Conservation (phyloP, 257 asterid species). For the Solanum etuberosum region DNA sequence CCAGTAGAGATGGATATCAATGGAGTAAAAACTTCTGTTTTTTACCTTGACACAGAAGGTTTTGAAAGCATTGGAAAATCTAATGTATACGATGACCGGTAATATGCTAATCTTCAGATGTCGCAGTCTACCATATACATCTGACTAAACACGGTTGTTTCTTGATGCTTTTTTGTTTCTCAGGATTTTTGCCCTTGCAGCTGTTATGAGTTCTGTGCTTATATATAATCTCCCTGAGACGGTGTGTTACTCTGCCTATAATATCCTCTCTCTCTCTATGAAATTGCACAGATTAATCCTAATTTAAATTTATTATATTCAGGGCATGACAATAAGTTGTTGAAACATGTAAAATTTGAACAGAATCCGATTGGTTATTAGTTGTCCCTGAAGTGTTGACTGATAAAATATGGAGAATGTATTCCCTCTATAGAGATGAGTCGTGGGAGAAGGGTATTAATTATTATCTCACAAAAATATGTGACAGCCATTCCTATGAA, state of each 20-base stretch:
- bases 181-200: conserved; percentile 96
- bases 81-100: conserved; percentile 97
- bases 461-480: neutral
- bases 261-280: neutral
- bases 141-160: neutral
- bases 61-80: conserved; percentile 99
- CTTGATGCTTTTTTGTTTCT: neutral
- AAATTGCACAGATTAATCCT: neutral
- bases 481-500: neutral
- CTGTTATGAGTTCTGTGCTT: conserved; percentile 96
- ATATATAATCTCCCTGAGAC: conserved; percentile 96
- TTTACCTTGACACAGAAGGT: conserved; percentile 97
- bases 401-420: neutral
- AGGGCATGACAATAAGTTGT: neutral
- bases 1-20: conserved; percentile 63
- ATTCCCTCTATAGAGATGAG: neutral
- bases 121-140: neutral
- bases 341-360: neutral
- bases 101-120: neutral
- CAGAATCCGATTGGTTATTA: neutral
- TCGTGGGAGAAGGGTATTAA: neutral
- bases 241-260: conserved; percentile 42
- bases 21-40: conserved; percentile 86
- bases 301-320: neutral
- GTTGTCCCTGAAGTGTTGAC: neutral